Percentiles rank a stretch among this genome's conserved stretches.
Evolutionary conservation across 345 rosid species (phyloP).

Genomic region (Corymbia maculata): DNA sequence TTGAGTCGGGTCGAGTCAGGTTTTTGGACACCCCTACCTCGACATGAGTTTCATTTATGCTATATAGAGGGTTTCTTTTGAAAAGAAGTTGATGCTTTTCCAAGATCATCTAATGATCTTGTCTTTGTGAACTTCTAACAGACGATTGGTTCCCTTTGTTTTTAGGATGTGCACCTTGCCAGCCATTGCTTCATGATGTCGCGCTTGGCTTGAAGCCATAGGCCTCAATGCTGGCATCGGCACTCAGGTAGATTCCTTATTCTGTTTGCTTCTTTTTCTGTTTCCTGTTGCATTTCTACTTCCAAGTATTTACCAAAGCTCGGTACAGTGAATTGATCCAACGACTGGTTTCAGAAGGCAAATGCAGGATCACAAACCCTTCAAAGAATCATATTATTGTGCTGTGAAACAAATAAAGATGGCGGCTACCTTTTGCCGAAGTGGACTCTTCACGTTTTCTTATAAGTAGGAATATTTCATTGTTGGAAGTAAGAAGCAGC

Average conservation of each 20-base stretch:
- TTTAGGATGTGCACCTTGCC: constrained; percentile 57
- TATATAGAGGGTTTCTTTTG: background rate
- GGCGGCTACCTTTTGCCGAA: constrained; percentile 57
- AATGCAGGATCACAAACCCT: constrained; percentile 51
- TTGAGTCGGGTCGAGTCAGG: too few relatives aligned
- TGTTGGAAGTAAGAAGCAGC: background rate
- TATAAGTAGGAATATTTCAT: too few relatives aligned
- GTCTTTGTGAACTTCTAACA: background rate
- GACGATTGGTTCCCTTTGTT: constrained; percentile 66
- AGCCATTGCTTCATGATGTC: constrained; percentile 64
- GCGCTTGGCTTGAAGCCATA: constrained; percentile 60
- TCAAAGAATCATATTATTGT: constrained; percentile 44
- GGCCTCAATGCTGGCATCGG: constrained; percentile 52
- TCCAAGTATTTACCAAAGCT: background rate
- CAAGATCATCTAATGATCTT: background rate
- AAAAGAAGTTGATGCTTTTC: background rate
- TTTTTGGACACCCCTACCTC: too few relatives aligned
- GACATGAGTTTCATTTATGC: background rate
- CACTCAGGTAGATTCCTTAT: constrained; percentile 30
- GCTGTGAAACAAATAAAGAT: constrained; percentile 39
- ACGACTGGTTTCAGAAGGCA: constrained; percentile 17
- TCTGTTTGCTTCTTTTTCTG: background rate
- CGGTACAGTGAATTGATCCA: background rate
- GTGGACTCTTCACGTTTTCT: background rate
- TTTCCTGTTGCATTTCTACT: background rate